Conservation (phyloP, 2,329 filamentous ascomycete genomes). For the Coniochaeta prunicola region DNA sequence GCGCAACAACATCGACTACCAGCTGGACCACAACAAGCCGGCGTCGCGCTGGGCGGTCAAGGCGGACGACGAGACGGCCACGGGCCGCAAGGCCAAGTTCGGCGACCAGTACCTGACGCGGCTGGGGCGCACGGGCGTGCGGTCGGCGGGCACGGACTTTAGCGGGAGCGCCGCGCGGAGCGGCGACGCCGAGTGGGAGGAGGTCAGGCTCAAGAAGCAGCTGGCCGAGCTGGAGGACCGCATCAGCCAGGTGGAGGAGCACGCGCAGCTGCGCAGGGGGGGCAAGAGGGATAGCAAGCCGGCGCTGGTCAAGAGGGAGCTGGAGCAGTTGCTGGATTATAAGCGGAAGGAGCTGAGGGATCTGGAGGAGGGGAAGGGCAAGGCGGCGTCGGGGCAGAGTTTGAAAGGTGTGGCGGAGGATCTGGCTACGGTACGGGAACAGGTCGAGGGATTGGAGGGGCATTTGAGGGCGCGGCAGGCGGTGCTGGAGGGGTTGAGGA, state of each 20-base stretch:
- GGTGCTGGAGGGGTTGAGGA: conserved; percentile 66
- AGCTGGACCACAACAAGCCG: conserved; percentile 63
- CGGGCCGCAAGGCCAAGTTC: conserved; percentile 92
- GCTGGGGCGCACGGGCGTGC: conserved; percentile 75
- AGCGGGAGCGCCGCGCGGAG: conserved; percentile 63
- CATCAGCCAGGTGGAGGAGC: conserved; percentile 73
- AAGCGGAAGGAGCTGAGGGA: conserved; percentile 76
- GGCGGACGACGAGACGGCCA: conserved; percentile 71
- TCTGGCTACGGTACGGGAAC: conserved; percentile 82
- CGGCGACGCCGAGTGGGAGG: conserved; percentile 87
- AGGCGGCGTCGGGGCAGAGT: conserved; percentile 60
- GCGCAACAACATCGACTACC: conserved; percentile 94
- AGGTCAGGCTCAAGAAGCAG: conserved; percentile 90
- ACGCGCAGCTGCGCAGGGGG: conserved; percentile 58
- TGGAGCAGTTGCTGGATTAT: conserved; percentile 91
- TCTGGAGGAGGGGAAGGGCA: conserved; percentile 64
- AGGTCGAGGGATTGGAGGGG: conserved; percentile 81
- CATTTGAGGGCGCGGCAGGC: conserved; percentile 74
- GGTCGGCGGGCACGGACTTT: conserved; percentile 84
- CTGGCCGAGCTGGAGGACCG: conserved; percentile 83
- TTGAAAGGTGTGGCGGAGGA: conserved; percentile 78
- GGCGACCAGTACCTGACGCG: conserved; percentile 93
- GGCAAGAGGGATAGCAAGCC: conserved; percentile 72
- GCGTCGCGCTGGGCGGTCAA: conserved; percentile 72
- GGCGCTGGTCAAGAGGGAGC: conserved; percentile 85